A percentile compares a stretch with the other conserved stretches of the same genome.
These are phyloP conservation scores for Macrocybe gigantea DNA, from an alignment of 768 basidiomycete species.

Conservation along the genomic window DNA sequence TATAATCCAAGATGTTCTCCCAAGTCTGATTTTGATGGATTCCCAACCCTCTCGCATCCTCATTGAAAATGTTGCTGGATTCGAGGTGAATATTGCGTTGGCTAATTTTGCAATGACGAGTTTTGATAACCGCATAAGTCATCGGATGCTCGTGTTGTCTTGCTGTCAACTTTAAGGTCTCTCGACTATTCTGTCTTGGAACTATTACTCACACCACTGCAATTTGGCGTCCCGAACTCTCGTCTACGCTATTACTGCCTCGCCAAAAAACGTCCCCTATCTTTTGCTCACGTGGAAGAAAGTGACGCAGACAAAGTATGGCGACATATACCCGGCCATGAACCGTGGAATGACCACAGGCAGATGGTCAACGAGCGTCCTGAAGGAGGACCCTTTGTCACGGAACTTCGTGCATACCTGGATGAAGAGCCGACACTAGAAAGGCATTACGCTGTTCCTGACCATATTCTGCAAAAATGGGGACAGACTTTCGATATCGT, in stretches of 20 bases:
- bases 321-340: conserved; percentile 48
- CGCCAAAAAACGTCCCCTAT: conserved; percentile 44
- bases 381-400: neutral
- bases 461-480: conserved; percentile 66
- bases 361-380: conserved; percentile 1
- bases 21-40: conserved; percentile 39
- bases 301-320: conserved; percentile 24
- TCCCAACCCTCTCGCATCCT: conserved; percentile 55
- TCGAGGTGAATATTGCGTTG: conserved; percentile 50
- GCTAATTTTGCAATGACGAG: conserved; percentile 2
- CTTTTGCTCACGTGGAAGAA: conserved; percentile 23
- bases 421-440: conserved; percentile 18
- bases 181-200: conserved; percentile 57
- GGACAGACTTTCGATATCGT: conserved; percentile 80
- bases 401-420: conserved; percentile 32
- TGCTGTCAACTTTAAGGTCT: conserved; percentile 44
- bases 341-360: conserved; percentile 36
- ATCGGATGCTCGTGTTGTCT: conserved; percentile 54
- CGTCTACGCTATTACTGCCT: conserved; percentile 77
- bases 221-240: conserved; percentile 80
- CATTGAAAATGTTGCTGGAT: conserved; percentile 80
- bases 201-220: conserved; percentile 66
- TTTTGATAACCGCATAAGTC: conserved; percentile 30
- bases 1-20: conserved; percentile 57
- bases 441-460: conserved; percentile 36